Percentiles rank a stretch among this genome's conserved stretches.
Evolutionary conservation across 108 stramenopile species (phyloP).

Genomic region (Conticribra weissflogii): DNA sequence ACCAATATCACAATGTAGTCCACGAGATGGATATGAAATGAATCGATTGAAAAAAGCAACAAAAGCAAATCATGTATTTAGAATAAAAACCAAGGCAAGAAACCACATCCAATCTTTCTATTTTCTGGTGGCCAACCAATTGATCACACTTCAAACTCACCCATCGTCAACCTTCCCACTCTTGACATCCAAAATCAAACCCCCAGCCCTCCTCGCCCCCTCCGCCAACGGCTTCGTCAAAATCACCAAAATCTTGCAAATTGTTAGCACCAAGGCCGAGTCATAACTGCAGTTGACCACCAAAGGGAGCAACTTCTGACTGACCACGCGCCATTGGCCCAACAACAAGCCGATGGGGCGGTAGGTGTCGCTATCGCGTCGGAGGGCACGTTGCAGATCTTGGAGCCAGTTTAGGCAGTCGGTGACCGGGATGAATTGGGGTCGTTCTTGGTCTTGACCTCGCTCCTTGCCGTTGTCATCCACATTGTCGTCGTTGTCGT

Average conservation of each 20-base stretch:
- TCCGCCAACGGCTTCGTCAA: slow-evolving; percentile 86
- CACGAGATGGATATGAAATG: too few species aligned
- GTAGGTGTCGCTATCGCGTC: slow-evolving; percentile 80
- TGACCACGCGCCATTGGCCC: slow-evolving; percentile 83
- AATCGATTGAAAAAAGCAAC: not conserved
- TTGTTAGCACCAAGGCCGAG: slow-evolving; percentile 75
- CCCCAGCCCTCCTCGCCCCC: slow-evolving; percentile 68
- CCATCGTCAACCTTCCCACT: slow-evolving; percentile 44
- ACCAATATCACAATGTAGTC: too few species aligned
- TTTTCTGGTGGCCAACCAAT: too few species aligned
- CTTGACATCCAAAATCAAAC: slow-evolving; percentile 73
- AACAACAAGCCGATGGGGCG: slow-evolving; percentile 81
- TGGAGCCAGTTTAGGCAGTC: slow-evolving; percentile 90
- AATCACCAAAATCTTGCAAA: slow-evolving; percentile 88
- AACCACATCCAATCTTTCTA: too few species aligned
- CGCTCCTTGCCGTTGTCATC: slow-evolving; percentile 3
- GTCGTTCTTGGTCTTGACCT: not conserved
- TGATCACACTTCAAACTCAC: slow-evolving; percentile 39
- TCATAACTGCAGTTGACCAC: slow-evolving; percentile 82
- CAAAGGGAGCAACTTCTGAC: slow-evolving; percentile 81
- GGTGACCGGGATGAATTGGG: slow-evolving; percentile 69
- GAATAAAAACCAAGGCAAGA: not conserved
- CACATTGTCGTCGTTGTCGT: slow-evolving; percentile 1
- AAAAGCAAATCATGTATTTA: slow-evolving; percentile 8
- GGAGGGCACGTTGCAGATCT: slow-evolving; percentile 85